Evolutionary conservation across 768 basidiomycete species (phyloP), one percentile per base, ranked within the genome.

Genomic region (Cytidiella melzeri): DNA sequence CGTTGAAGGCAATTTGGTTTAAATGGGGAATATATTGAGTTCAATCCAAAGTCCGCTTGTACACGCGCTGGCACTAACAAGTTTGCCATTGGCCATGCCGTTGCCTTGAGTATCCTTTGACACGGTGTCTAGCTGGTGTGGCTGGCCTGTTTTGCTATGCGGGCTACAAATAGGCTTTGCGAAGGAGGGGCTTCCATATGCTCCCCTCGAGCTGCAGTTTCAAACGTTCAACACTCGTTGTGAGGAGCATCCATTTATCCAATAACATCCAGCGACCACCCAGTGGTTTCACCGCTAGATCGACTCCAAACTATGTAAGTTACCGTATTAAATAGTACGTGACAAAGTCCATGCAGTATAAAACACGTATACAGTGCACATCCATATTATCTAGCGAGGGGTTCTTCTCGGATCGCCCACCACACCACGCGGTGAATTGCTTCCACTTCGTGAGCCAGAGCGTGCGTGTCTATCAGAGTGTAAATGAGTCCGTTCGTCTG

Each of bases 391-490:
- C 46, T 50, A 58, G 19, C 52, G 57, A 28, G 54, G 43, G 36
- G 57, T 52, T 25, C 59, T 47, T 26, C 72, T 67, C 43, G 67
- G 63, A 51, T 72, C 71, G 54, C 64, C 67, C 59, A 64, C 63
- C 60, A 71, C 69, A 45, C 58, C 55, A 61, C 62, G 47, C 64
- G 80, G 81, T 19, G 81, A 81, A 63, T 68, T 69, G 58, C 73
- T 80, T 62, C 72, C 71, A 65, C 78, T 80, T 62, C 78, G 69
- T 64, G 77, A 74, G 52, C 70, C 72, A 25, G 46, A 48, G 48
- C 47, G 37, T 20, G 48, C 39, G 40, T 44, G 46, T 46, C 30
- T 7, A 15, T 34, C 30, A 15, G 53, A 45, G 28, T 55, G 56
- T 74, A 65, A 76, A 70, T 50, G 64, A 71, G 63, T 74, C 66